Evolutionary conservation across 805 yeast genomes (phyloP).

Genomic region (Ogataea nitratoaversa): DNA sequence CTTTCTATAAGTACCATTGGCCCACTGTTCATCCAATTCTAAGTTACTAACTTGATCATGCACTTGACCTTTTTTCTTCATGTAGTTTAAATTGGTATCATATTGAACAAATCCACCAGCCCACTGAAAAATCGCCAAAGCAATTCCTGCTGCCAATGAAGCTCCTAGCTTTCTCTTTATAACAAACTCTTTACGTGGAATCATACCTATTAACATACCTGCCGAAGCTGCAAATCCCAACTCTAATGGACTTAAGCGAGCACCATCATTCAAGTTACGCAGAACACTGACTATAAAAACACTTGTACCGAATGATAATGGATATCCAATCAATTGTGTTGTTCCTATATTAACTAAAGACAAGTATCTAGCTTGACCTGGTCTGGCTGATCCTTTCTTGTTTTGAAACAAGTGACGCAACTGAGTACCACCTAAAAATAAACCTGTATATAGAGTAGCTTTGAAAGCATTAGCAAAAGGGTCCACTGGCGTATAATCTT

Average conservation of each 20-base stretch:
- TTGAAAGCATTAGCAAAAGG: constrained; percentile 28
- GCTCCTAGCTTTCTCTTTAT: constrained; percentile 41
- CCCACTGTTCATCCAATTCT: constrained; percentile 31
- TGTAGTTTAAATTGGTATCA: constrained; percentile 41
- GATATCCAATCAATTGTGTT: constrained; percentile 31
- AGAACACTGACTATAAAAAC: constrained; percentile 29
- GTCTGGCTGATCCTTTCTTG: constrained; percentile 35
- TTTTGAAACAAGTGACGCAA: constrained; percentile 33
- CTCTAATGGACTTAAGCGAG: constrained; percentile 13
- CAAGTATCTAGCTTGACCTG: constrained; percentile 33
- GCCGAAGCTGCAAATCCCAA: constrained; percentile 17
- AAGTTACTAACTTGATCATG: constrained; percentile 36
- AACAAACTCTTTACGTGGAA: constrained; percentile 21
- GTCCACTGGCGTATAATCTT: constrained; percentile 26
- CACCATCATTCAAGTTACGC: constrained; percentile 28
- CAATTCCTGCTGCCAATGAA: constrained; percentile 39
- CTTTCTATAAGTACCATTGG: constrained; percentile 30
- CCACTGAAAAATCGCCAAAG: constrained; percentile 49
- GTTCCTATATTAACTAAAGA: constrained; percentile 27
- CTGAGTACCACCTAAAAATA: constrained; percentile 34
- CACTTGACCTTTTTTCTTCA: constrained; percentile 35
- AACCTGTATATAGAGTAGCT: constrained; percentile 26
- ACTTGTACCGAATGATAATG: constrained; percentile 31
- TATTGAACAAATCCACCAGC: constrained; percentile 46
- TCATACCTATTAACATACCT: constrained; percentile 20